phyloP scores from a whole-genome alignment of 768 basidiomycete species.

The Mycena alexandri region DNA sequence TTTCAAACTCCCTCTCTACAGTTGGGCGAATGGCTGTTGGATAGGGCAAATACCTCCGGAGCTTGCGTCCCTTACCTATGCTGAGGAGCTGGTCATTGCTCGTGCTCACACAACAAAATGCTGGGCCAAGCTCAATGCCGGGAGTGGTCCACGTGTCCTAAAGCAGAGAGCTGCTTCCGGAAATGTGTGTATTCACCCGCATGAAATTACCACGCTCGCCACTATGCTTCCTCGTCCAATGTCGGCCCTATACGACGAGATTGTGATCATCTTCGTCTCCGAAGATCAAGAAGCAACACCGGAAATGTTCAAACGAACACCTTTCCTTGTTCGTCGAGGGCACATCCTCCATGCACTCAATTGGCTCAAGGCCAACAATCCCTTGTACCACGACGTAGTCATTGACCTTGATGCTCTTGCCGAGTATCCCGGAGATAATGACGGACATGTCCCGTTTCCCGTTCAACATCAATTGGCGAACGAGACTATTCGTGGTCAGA shows the following conservation, averaged over 20 bases:
- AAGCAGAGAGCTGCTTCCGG: no score
- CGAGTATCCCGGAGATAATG: constrained; percentile 3
- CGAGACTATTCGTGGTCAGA: neutral
- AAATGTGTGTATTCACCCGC: no score
- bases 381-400: neutral
- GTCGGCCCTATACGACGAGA: constrained; percentile 8
- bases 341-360: no score
- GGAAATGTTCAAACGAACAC: constrained; percentile 30
- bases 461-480: neutral
- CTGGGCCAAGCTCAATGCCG: neutral
- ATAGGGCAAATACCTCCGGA: no score
- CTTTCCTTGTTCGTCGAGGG: constrained; percentile 35
- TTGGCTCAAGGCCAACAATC: no score
- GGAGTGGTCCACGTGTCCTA: neutral
- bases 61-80: no score
- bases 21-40: no score
- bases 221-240: no score
- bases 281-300: constrained; percentile 8
- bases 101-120: no score
- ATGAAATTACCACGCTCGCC: no score
- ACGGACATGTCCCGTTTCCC: constrained; percentile 5
- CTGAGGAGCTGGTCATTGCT: no score
- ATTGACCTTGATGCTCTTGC: neutral
- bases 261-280: constrained; percentile 1
- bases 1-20: no score